Base-by-base conservation (phyloP, 2,329 filamentous ascomycete species). In the Beauveria pseudobassiana region DNA sequence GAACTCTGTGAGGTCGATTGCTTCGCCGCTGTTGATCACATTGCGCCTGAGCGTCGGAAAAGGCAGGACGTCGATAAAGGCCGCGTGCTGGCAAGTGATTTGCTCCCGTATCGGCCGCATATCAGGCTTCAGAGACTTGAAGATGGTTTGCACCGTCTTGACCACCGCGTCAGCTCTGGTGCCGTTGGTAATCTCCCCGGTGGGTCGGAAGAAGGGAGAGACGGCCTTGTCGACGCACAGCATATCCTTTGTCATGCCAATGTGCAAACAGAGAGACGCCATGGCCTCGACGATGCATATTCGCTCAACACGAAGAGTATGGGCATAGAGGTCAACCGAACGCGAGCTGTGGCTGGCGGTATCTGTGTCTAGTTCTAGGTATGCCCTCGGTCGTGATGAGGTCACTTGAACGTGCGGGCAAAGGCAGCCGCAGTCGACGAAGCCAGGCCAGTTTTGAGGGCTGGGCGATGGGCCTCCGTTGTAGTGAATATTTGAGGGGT, bases 191-290 rank as follows among this genome's bases (percentile, higher is more conserved):
- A 38, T 38, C 34, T 38, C 22, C 57, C 3, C 48, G 22, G 3
- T 42, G 6, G 63, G 22, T 4, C 67, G 67, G 53, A 67, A 71
- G 62, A 72, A 72, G 1, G 68, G 69, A 1, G 70, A 72, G 10
- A 63, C 40, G n/a, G 65, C 63, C 30, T 68, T 64, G 1, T 68
- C 65, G 3, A 49, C 64, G 57, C 70, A 72, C 20, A 72, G 60
- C 28, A 63, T 61, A 1, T 68, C 65, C 40, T 67, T 63, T 3
- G 63, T 66, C 22, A 72, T 60, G 5, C 69, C 69, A 12, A 72
- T 50, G 8, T 60, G 57, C 57, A 45, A 6, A 5, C 57, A 26
- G 22, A 60, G 46, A 26, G 48, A 20, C 55, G 55, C 61, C 52
- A 66, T 64, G 3, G 70, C 70, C 2, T 67, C 53, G 1, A 70